A percentile compares a stretch with the other conserved stretches of the same genome.
phyloP scores from a whole-genome alignment of 192 early-diverging fungal genomes.

The Coemansia sp. region DNA sequence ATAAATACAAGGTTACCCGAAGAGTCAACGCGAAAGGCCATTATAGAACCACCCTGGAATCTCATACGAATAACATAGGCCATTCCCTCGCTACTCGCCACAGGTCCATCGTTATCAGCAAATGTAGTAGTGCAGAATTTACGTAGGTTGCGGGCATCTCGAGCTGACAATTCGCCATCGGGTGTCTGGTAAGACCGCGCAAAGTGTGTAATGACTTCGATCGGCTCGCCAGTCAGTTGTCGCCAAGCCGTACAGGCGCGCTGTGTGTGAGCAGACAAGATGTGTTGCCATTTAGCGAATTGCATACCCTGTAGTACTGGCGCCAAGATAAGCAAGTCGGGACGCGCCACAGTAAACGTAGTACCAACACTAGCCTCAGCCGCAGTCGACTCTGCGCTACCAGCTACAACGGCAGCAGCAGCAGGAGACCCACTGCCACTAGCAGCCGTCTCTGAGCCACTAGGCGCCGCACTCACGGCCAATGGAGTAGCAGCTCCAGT shows the following conservation, averaged over 20 bases:
- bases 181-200: slow-evolving; percentile 28
- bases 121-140: not conserved
- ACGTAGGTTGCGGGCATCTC: slow-evolving; percentile 8
- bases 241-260: slow-evolving; percentile 46
- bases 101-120: not conserved
- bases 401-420: not conserved
- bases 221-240: slow-evolving; percentile 47
- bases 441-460: slow-evolving; percentile 1
- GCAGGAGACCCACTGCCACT: slow-evolving; percentile 8
- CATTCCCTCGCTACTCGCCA: slow-evolving; percentile 9
- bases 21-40: slow-evolving; percentile 40
- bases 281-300: slow-evolving; percentile 52
- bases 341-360: slow-evolving; percentile 18
- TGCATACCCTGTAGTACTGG: slow-evolving; percentile 47
- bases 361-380: not conserved
- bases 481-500: not conserved
- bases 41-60: slow-evolving; percentile 50
- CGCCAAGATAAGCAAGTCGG: slow-evolving; percentile 37
- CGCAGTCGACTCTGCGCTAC: not conserved
- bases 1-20: slow-evolving; percentile 35
- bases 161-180: not conserved
- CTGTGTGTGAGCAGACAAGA: slow-evolving; percentile 28
- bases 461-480: not conserved
- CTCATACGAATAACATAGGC: slow-evolving; percentile 44
- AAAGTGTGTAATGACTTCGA: slow-evolving; percentile 52